phyloP scores from a whole-genome alignment of 2,329 filamentous ascomycete genomes.

The Neonectria magnoliae region DNA sequence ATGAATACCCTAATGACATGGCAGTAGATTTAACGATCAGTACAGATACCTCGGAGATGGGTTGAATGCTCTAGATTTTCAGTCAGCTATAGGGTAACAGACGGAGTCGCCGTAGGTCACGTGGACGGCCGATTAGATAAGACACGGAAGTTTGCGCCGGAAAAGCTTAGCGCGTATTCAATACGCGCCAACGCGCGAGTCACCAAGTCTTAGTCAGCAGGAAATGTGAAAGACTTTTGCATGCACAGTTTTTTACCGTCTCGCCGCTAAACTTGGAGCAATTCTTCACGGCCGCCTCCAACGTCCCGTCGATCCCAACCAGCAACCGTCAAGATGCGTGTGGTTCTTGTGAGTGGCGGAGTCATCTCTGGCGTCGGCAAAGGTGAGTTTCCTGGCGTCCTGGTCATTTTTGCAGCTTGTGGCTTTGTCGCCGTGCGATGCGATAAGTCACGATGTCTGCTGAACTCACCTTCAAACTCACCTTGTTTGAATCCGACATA shows the following conservation, averaged over 20 bases:
- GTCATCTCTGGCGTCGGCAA: slow-evolving; percentile 35
- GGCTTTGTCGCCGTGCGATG: not conserved
- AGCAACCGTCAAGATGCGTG: slow-evolving; percentile 28
- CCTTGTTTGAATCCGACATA: not conserved
- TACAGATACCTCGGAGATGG: too few species aligned
- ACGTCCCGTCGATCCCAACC: not conserved
- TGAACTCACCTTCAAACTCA: not conserved
- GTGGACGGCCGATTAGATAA: not conserved
- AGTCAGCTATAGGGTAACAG: too few species aligned
- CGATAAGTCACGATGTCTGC: not conserved
- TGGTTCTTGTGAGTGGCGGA: slow-evolving; percentile 36
- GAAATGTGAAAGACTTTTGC: not conserved
- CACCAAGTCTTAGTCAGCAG: not conserved
- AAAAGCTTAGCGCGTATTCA: not conserved
- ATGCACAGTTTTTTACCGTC: not conserved
- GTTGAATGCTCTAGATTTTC: too few species aligned
- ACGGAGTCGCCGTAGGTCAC: not conserved
- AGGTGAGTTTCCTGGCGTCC: slow-evolving; percentile 18
- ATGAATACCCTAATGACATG: too few species aligned
- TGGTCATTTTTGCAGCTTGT: not conserved
- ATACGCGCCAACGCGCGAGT: not conserved
- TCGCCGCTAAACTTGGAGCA: not conserved
- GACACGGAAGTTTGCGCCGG: not conserved
- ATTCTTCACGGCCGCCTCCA: not conserved
- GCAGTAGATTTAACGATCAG: too few species aligned